Conservation (phyloP, 2,329 filamentous ascomycete genomes). For the Thermoascus crustaceus region DNA sequence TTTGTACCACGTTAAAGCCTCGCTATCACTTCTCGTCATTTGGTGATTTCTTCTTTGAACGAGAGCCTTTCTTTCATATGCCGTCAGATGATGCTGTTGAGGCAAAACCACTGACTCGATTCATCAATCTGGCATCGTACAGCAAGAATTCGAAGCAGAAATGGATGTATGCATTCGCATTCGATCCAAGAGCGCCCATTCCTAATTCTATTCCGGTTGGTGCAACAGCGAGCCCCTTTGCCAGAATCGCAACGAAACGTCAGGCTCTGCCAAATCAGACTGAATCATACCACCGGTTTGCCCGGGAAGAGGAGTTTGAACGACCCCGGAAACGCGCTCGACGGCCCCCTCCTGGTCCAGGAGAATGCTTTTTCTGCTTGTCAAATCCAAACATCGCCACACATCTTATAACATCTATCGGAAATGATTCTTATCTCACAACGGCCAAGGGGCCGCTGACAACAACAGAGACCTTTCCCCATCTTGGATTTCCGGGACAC, state of each 20-base stretch:
- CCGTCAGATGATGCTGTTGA: conserved; percentile 47
- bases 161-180: conserved; percentile 52
- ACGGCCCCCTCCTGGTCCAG: conserved; percentile 52
- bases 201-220: conserved; percentile 57
- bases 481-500: conserved; percentile 71
- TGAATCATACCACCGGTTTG: conserved; percentile 31
- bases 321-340: conserved; percentile 37
- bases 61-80: conserved; percentile 79
- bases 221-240: conserved; percentile 63
- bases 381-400: conserved; percentile 75
- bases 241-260: conserved; percentile 51
- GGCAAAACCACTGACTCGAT: conserved; percentile 63
- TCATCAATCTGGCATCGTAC: conserved; percentile 77
- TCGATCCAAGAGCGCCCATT: conserved; percentile 56
- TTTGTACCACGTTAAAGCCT: conserved; percentile 74
- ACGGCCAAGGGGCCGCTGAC: conserved; percentile 86
- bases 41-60: conserved; percentile 68
- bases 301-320: conserved; percentile 30
- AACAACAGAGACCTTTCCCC: conserved; percentile 60
- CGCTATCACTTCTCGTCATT: conserved; percentile 80
- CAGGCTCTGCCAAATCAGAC: conserved; percentile 30
- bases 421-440: conserved; percentile 78
- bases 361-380: conserved; percentile 90
- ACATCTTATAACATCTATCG: conserved; percentile 86
- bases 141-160: conserved; percentile 69